These are phyloP conservation scores for Amyloporia xantha DNA, from an alignment of 768 basidiomycete genomes.

Conservation along the genomic window DNA sequence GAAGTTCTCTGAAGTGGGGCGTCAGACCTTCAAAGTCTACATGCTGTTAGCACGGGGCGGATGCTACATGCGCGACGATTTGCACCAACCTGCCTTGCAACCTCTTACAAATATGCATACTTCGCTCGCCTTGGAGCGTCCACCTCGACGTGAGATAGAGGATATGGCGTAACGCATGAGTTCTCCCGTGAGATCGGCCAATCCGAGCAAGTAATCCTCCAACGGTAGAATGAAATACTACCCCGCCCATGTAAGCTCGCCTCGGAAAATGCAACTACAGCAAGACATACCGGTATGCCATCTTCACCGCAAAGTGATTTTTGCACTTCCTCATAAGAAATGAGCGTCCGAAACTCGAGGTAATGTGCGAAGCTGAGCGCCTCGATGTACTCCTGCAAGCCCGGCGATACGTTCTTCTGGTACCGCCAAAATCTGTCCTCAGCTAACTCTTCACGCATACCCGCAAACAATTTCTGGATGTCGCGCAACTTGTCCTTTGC, in stretches of 20 bases:
- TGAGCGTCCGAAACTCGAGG: conserved; percentile 59
- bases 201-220: conserved; percentile 85
- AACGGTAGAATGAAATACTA: conserved; percentile 74
- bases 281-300: conserved; percentile 51
- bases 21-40: conserved; percentile 76
- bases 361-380: conserved; percentile 86
- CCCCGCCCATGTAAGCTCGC: too few species aligned
- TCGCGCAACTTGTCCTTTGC: conserved; percentile 59
- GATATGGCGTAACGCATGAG: conserved; percentile 95
- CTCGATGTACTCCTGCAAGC: conserved; percentile 95
- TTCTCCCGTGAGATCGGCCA: conserved; percentile 94
- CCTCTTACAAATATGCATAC: conserved; percentile 66
- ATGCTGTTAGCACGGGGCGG: too few species aligned
- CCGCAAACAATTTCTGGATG: conserved; percentile 57
- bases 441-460: conserved; percentile 52
- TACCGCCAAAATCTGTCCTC: conserved; percentile 75
- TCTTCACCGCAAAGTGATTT: conserved; percentile 50
- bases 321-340: conserved; percentile 66
- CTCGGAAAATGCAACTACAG: too few species aligned
- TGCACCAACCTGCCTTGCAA: conserved; percentile 60
- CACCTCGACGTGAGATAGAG: conserved; percentile 61
- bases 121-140: conserved; percentile 52
- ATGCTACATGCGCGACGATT: conserved; percentile 5
- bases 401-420: conserved; percentile 65
- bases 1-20: conserved; percentile 62